phyloP scores from a whole-genome alignment of 177 flowering plant genomes.

The Vitis hybrid region DNA sequence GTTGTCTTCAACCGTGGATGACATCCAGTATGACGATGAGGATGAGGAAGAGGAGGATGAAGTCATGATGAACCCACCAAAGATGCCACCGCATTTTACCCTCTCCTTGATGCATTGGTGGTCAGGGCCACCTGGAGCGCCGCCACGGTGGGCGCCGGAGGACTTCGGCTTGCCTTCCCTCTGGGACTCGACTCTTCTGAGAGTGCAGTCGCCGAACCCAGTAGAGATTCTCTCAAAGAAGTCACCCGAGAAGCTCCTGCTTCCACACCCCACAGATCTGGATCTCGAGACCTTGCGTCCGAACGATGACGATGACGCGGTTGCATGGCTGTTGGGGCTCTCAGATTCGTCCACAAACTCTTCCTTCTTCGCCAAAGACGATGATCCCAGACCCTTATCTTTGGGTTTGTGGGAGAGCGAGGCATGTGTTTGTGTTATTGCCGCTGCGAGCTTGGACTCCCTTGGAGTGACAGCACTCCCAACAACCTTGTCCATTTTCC shows the following conservation, averaged over 20 bases:
- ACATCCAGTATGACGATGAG: conserved; percentile 50
- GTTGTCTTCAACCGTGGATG: conserved; percentile 31
- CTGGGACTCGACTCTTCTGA: conserved; percentile 88
- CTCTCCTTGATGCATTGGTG: conserved; percentile 59
- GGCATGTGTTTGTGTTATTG: conserved; percentile 3
- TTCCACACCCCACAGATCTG: conserved; percentile 96
- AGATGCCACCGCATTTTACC: conserved; percentile 85
- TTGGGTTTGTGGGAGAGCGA: conserved; percentile 2
- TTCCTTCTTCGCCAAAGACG: conserved; percentile 17
- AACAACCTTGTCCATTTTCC: background rate
- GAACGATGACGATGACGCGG: conserved; percentile 48
- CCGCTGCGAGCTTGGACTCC: conserved; percentile 1
- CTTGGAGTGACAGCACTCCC: background rate
- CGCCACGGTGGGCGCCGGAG: conserved; percentile 7
- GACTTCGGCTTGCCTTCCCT: conserved; percentile 62
- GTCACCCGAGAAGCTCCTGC: conserved; percentile 95
- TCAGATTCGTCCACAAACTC: conserved; percentile 43
- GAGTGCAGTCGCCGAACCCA: conserved; percentile 90
- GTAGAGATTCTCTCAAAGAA: conserved; percentile 86
- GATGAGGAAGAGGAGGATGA: conserved; percentile 66
- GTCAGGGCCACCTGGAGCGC: conserved; percentile 9
- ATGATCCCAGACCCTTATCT: background rate
- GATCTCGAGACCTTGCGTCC: conserved; percentile 88
- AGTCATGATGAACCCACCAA: conserved; percentile 64
- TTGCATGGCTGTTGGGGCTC: conserved; percentile 44